A percentile compares a stretch with the other conserved stretches of the same genome.
phyloP scores from a whole-genome alignment of 345 rosid genomes.

The Salix dunnii region DNA sequence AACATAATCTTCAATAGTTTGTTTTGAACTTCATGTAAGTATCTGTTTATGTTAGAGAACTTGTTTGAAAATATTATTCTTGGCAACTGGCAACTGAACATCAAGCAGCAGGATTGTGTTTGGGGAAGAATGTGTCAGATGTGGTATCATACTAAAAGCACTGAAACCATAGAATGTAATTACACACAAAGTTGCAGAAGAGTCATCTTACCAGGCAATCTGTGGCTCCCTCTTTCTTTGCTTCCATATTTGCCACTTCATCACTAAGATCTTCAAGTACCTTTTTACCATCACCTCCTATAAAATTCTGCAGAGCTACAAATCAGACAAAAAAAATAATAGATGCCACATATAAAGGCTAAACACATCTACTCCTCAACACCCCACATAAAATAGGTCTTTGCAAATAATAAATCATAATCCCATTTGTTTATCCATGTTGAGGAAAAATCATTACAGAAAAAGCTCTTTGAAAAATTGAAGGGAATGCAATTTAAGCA shows the following conservation, averaged over 20 bases:
- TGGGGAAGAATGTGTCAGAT: not conserved
- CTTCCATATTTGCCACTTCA: not conserved
- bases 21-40: not conserved
- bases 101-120: not conserved
- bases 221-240: not conserved
- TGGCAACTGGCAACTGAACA: not conserved
- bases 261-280: not conserved
- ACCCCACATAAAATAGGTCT: not conserved
- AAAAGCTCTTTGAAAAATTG: not conserved
- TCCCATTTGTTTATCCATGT: not conserved
- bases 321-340: not conserved
- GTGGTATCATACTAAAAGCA: not conserved
- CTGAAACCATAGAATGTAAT: not conserved
- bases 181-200: not conserved
- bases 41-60: not conserved
- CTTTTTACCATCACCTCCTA: not conserved
- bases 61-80: not conserved
- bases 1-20: not conserved
- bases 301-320: not conserved
- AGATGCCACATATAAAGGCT: not conserved
- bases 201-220: not conserved
- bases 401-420: not conserved
- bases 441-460: not conserved
- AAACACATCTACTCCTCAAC: not conserved
- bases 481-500: not conserved